phyloP scores from a whole-genome alignment of 768 basidiomycete genomes.

The Pholiota molesta region DNA sequence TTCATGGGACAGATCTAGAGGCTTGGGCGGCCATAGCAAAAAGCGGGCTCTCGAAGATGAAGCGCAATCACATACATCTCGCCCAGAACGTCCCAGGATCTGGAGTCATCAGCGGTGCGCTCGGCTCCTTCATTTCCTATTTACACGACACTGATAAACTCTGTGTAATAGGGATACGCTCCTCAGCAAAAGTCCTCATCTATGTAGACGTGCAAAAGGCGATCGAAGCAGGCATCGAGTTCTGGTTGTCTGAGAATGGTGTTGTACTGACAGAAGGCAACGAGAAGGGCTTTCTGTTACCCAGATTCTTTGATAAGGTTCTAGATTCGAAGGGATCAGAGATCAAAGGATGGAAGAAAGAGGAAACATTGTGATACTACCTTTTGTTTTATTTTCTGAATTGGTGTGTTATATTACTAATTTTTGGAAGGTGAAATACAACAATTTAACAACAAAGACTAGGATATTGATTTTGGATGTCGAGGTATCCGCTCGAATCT shows the following conservation, averaged over 20 bases:
- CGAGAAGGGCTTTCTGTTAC: constrained; percentile 57
- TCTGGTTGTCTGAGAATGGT: constrained; percentile 84
- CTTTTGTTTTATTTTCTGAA: background rate
- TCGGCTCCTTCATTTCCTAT: background rate
- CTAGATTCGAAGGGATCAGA: constrained; percentile 45
- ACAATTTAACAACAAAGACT: too few relatives aligned
- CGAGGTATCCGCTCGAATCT: too few relatives aligned
- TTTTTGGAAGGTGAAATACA: too few relatives aligned
- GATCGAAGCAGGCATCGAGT: constrained; percentile 66
- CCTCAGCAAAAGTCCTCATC: constrained; percentile 75
- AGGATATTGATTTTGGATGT: too few relatives aligned
- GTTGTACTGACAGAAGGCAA: constrained; percentile 88
- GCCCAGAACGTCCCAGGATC: constrained; percentile 75
- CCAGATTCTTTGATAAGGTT: constrained; percentile 72
- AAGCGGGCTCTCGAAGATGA: constrained; percentile 84
- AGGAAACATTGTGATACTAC: background rate
- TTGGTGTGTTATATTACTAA: too few relatives aligned
- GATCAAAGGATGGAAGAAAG: constrained; percentile 36
- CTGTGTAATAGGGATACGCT: constrained; percentile 73
- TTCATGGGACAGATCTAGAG: constrained; percentile 74
- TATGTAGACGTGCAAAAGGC: constrained; percentile 79
- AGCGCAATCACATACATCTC: constrained; percentile 90
- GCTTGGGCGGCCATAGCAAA: constrained; percentile 72
- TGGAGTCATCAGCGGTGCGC: constrained; percentile 76
- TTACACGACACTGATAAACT: background rate